Percentiles rank a stretch among this genome's conserved stretches.
These are phyloP conservation scores for Candida endomychidarum DNA, from an alignment of 805 yeast genomes.

Conservation along the genomic window DNA sequence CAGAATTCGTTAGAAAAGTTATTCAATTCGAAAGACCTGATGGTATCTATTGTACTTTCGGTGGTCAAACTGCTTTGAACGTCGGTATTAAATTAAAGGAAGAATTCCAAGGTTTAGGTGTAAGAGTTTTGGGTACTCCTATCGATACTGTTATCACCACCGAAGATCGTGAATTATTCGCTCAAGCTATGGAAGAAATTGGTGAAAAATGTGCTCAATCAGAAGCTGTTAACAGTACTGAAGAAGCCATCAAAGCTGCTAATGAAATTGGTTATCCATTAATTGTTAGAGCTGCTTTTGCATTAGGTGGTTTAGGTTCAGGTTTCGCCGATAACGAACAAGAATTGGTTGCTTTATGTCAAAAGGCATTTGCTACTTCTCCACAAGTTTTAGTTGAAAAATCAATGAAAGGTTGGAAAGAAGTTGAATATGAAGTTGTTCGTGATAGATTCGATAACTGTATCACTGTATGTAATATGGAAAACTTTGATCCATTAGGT, in stretches of 20 bases:
- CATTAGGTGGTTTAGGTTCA: slow-evolving; percentile 96
- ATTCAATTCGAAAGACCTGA: slow-evolving; percentile 96
- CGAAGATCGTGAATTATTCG: slow-evolving; percentile 95
- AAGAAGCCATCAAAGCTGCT: slow-evolving; percentile 92
- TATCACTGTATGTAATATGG: slow-evolving; percentile 99
- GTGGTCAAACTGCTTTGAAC: slow-evolving; percentile 97
- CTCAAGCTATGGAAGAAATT: slow-evolving; percentile 92
- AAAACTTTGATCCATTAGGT: slow-evolving; percentile 97
- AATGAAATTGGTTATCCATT: slow-evolving; percentile 87
- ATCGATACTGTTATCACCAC: slow-evolving; percentile 93
- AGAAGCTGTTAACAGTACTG: slow-evolving; percentile 90
- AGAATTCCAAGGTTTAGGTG: slow-evolving; percentile 82
- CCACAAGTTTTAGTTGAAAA: slow-evolving; percentile 96
- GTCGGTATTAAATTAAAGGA: slow-evolving; percentile 98
- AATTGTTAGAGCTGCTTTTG: slow-evolving; percentile 95
- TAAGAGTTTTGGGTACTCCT: slow-evolving; percentile 97
- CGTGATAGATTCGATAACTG: slow-evolving; percentile 96
- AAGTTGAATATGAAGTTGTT: slow-evolving; percentile 97
- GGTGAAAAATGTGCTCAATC: slow-evolving; percentile 95
- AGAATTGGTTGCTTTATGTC: slow-evolving; percentile 82
- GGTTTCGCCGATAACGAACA: slow-evolving; percentile 87
- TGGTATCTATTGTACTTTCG: slow-evolving; percentile 92
- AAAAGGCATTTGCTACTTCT: slow-evolving; percentile 89
- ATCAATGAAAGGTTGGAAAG: slow-evolving; percentile 98
- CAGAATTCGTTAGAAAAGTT: slow-evolving; percentile 92